phyloP scores from a whole-genome alignment of 192 early-diverging fungal genomes.

The Coemansia sp. region DNA sequence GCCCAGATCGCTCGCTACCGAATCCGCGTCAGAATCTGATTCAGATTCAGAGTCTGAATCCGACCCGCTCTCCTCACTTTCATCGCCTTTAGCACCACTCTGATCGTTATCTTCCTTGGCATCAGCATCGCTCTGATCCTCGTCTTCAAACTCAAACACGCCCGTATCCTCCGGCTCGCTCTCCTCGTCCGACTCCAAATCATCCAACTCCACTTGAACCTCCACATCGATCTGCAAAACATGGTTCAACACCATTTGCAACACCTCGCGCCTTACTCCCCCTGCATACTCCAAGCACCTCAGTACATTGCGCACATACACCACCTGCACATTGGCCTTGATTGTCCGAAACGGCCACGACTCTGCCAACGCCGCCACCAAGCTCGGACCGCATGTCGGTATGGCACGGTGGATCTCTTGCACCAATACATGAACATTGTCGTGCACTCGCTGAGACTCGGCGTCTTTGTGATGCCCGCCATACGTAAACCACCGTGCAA shows the following conservation, averaged over 20 bases:
- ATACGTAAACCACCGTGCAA: too few relatives aligned
- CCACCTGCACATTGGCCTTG: slow-evolving; percentile 25
- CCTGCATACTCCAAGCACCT: slow-evolving; percentile 75
- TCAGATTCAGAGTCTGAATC: not conserved
- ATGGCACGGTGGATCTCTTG: slow-evolving; percentile 34
- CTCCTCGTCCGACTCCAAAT: slow-evolving; percentile 57
- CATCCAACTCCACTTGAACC: slow-evolving; percentile 88
- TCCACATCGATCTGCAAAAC: slow-evolving; percentile 89
- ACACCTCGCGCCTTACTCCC: slow-evolving; percentile 66
- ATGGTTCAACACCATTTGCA: slow-evolving; percentile 77
- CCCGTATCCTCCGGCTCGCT: slow-evolving; percentile 31
- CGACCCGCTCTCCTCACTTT: not conserved
- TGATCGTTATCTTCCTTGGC: not conserved
- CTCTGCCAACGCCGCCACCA: slow-evolving; percentile 25
- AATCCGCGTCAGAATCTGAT: slow-evolving; percentile 43
- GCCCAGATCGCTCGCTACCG: slow-evolving; percentile 16
- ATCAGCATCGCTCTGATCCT: slow-evolving; percentile 12
- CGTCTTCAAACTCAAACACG: slow-evolving; percentile 62
- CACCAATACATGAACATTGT: slow-evolving; percentile 17
- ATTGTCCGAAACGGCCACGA: slow-evolving; percentile 27
- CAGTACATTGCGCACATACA: slow-evolving; percentile 70
- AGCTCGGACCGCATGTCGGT: slow-evolving; percentile 38
- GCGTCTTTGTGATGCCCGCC: too few relatives aligned
- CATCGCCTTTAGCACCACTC: slow-evolving; percentile 6
- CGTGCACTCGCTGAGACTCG: not conserved